phyloP scores from a whole-genome alignment of 331 rosid species.

The Spiraea crenata region DNA sequence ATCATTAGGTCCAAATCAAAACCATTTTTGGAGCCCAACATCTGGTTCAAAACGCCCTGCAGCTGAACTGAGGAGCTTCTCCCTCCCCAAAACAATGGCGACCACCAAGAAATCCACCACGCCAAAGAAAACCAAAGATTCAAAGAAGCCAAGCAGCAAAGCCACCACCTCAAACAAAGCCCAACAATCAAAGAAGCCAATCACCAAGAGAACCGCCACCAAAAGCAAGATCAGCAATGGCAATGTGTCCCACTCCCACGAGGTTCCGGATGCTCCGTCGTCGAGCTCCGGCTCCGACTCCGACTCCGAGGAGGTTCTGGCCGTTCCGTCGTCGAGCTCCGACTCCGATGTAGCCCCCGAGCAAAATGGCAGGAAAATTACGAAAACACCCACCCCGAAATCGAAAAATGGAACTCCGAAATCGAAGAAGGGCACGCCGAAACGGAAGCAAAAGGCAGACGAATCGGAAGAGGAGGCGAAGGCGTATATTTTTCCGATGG shows the following conservation, averaged over 20 bases:
- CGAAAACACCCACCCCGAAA: conserved; percentile 30
- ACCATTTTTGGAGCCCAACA: not conserved
- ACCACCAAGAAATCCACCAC: conserved; percentile 49
- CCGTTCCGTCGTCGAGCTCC: conserved; percentile 30
- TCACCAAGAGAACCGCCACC: conserved; percentile 9
- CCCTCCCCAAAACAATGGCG: conserved; percentile 47
- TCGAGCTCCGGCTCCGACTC: conserved; percentile 37
- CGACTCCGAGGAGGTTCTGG: not conserved
- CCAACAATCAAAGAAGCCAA: conserved; percentile 28
- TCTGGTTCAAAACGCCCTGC: not conserved
- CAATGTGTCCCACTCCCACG: conserved; percentile 13
- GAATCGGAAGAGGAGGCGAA: conserved; percentile 42
- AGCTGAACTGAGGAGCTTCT: not conserved
- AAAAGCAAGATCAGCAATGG: conserved; percentile 48
- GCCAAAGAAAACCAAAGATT: conserved; percentile 32
- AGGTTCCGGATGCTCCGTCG: not conserved
- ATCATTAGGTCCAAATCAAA: not conserved
- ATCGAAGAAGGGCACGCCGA: conserved; percentile 26
- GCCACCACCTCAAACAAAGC: conserved; percentile 7
- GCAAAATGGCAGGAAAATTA: conserved; percentile 22
- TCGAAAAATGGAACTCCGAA: conserved; percentile 29
- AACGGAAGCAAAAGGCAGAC: conserved; percentile 23
- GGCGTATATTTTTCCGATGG: conserved; percentile 63
- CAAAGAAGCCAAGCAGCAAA: conserved; percentile 22
- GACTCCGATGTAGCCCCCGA: conserved; percentile 25